Evolutionary conservation across 148 eudicot species (phyloP).

Genomic region (Fagopyrum esculentum): DNA sequence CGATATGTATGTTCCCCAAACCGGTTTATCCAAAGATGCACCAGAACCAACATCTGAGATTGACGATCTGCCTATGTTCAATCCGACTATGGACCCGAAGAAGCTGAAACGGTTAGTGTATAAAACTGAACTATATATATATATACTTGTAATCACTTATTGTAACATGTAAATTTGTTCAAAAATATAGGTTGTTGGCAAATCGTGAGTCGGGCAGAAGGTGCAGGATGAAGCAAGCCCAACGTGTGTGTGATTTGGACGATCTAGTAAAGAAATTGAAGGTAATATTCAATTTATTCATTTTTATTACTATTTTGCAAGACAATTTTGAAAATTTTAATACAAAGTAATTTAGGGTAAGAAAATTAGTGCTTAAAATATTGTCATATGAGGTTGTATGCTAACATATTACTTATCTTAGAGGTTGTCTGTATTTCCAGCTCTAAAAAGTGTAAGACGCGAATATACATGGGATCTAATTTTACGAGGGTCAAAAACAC

Average conservation of each 20-base stretch:
- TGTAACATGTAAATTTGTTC: no score
- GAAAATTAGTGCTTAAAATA: no score
- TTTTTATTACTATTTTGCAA: no score
- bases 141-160: neutral
- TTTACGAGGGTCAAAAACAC: no score
- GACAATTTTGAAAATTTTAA: no score
- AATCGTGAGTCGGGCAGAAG: neutral
- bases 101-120: neutral
- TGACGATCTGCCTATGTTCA: neutral
- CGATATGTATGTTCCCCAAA: neutral
- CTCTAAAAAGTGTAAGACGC: no score
- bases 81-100: neutral
- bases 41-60: neutral
- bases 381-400: no score
- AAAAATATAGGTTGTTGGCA: neutral
- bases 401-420: no score
- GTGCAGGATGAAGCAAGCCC: neutral
- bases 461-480: no score
- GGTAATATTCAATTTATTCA: neutral
- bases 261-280: neutral
- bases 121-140: neutral
- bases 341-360: no score
- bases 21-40: neutral
- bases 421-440: no score
- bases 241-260: neutral